Percentiles rank a stretch among this genome's conserved stretches.
phyloP scores from a whole-genome alignment of 2,329 filamentous ascomycete species.

The Ophidiomyces ophidiicola region DNA sequence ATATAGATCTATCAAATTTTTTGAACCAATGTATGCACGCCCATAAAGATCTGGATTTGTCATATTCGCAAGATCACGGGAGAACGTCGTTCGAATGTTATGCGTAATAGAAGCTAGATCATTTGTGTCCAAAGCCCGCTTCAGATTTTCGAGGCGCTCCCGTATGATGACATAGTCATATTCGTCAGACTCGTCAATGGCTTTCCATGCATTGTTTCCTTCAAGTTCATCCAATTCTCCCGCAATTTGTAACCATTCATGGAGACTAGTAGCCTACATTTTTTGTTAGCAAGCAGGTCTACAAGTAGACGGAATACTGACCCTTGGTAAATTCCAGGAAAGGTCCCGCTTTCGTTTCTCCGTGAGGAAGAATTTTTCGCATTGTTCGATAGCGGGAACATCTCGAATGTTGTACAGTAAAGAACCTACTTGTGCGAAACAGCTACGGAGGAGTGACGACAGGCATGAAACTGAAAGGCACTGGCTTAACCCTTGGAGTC shows the following conservation, averaged over 20 bases:
- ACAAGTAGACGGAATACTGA: background rate
- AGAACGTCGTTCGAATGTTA: slow-evolving; percentile 65
- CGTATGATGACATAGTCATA: slow-evolving; percentile 61
- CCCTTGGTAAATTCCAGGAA: slow-evolving; percentile 2
- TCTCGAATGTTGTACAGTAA: background rate
- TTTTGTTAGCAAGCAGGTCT: background rate
- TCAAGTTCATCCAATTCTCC: slow-evolving; percentile 67
- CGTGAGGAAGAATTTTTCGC: background rate
- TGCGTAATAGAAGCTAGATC: slow-evolving; percentile 69
- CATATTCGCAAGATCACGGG: slow-evolving; percentile 74
- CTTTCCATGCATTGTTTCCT: slow-evolving; percentile 71
- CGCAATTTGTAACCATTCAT: slow-evolving; percentile 65
- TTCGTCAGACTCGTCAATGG: slow-evolving; percentile 51
- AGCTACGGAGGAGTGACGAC: slow-evolving; percentile 2
- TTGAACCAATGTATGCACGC: slow-evolving; percentile 75
- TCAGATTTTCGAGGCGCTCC: slow-evolving; percentile 57
- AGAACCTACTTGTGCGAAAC: background rate
- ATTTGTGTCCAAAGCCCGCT: slow-evolving; percentile 57
- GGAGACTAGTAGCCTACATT: slow-evolving; percentile 31
- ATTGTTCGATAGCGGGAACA: background rate
- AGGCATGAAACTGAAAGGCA: slow-evolving; percentile 1
- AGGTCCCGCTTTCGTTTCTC: slow-evolving; percentile 3
- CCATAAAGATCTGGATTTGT: slow-evolving; percentile 70
- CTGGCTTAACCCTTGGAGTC: background rate
- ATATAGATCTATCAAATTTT: slow-evolving; percentile 74